Base-by-base conservation (phyloP, 768 basidiomycete species). In the Termitomyces sp. region DNA sequence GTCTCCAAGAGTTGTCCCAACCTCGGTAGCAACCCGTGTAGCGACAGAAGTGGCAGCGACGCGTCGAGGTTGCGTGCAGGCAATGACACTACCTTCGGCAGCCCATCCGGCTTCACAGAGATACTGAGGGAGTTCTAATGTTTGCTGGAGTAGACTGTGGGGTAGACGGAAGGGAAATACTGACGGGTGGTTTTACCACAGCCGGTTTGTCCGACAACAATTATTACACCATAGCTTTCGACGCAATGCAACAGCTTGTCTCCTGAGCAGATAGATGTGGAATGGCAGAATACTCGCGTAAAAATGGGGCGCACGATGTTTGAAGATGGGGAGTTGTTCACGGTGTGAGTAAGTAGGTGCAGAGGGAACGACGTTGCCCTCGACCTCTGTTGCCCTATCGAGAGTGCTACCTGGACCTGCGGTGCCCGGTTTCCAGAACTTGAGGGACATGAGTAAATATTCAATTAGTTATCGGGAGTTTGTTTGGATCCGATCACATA, bases 11-110 rank as follows among this genome's bases (percentile, higher is more conserved):
- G 87, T 74, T 2, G 85, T 81, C 6, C 96, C 95, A 14, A 98
- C 85, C 74, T 99, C 97, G n/a, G 86, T 72, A 0, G 97, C 93
- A 1, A 98, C 95, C 42, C 97, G 83, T 39, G 78, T 77, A 7
- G 97, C 96, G 11, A 99, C 94, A 16, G 91, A 93, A 2, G 94
- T 98, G 12, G 96, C 97, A 17, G 96, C 94, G 8, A 99, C 92
- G 55, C 97, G 80, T 53, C 94, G 79, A 12, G 94, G 93, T 68
- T 96, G 94, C 1, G 94, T 97, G 69, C 94, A 98, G 5, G 88
- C 94, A 64, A 97, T 90, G 7, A 94, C 79, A 63, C 83, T 86
- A 3, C 91, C 91, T 47, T 89, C 79, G 2, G 79, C 69, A 12
- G 93, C 88, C 94, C 94, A 96, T n/a, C 93, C 94, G 6, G 90